Evolutionary conservation across 306 rosid genomes (phyloP).

Genomic region (Lathyrus sativus): DNA sequence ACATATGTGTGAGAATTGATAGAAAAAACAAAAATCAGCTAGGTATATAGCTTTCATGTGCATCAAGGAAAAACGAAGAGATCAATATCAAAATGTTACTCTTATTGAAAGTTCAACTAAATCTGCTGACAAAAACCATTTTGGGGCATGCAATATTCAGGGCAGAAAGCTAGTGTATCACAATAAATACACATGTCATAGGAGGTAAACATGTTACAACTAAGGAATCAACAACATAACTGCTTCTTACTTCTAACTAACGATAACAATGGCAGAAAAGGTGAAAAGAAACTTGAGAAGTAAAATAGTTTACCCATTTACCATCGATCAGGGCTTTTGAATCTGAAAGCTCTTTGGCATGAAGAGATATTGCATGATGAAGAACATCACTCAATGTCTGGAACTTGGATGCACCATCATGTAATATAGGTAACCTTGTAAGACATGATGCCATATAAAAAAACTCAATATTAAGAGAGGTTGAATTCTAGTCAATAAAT

Average conservation of each 20-base stretch:
- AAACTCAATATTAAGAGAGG: slow-evolving; percentile 21
- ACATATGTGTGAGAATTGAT: background rate
- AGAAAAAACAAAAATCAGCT: background rate
- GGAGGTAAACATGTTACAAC: slow-evolving; percentile 19
- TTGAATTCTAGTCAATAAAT: background rate
- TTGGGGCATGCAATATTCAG: slow-evolving; percentile 11
- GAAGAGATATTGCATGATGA: slow-evolving; percentile 64
- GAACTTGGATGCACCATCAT: slow-evolving; percentile 56
- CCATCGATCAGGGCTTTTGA: slow-evolving; percentile 79
- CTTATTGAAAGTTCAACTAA: background rate
- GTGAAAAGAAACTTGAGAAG: background rate
- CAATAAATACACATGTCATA: background rate
- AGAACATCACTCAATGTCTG: slow-evolving; percentile 63
- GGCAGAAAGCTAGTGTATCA: background rate
- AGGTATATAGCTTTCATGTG: no score
- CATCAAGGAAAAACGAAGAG: no score
- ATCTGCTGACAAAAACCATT: background rate
- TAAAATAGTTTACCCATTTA: slow-evolving; percentile 61
- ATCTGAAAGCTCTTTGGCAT: slow-evolving; percentile 64
- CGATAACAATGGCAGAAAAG: background rate
- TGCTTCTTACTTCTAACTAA: slow-evolving; percentile 20
- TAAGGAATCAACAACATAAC: background rate
- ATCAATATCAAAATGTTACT: background rate
- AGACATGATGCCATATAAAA: slow-evolving; percentile 33
- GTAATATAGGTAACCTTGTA: slow-evolving; percentile 69